A percentile compares a stretch with the other conserved stretches of the same genome.
phyloP scores from a whole-genome alignment of 306 rosid genomes.

The Cicer yamashitae region DNA sequence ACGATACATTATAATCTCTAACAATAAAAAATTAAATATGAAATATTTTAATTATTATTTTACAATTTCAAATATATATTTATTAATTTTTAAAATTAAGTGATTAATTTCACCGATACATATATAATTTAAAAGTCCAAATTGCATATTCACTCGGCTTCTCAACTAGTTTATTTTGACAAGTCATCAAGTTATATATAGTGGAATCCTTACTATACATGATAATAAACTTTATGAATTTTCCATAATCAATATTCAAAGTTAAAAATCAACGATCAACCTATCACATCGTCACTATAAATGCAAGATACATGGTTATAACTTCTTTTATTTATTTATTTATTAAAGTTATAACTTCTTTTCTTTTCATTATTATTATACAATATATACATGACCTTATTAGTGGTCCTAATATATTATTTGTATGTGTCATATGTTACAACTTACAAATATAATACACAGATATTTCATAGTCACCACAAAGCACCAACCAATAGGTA shows the following conservation, averaged over 20 bases:
- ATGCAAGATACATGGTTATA: slow-evolving; percentile 24
- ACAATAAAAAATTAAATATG: no score
- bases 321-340: no score
- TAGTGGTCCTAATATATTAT: slow-evolving; percentile 28
- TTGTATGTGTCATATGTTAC: no score
- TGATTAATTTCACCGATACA: no score
- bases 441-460: no score
- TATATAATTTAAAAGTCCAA: no score
- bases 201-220: slow-evolving; percentile 37
- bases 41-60: no score
- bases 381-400: slow-evolving; percentile 14
- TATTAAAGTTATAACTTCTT: neutral
- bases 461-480: no score
- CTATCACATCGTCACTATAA: slow-evolving; percentile 42
- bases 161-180: neutral
- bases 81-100: no score
- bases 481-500: no score
- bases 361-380: slow-evolving; percentile 30
- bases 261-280: slow-evolving; percentile 21
- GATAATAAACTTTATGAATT: slow-evolving; percentile 39
- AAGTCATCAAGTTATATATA: neutral
- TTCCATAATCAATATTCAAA: neutral
- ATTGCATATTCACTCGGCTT: neutral
- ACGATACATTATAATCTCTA: no score
- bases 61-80: no score